Percentiles rank a stretch among this genome's conserved stretches.
Evolutionary conservation across 225 moss, liverwort and hornwort genomes (phyloP).

Genomic region (Takakia lepidozioides): DNA sequence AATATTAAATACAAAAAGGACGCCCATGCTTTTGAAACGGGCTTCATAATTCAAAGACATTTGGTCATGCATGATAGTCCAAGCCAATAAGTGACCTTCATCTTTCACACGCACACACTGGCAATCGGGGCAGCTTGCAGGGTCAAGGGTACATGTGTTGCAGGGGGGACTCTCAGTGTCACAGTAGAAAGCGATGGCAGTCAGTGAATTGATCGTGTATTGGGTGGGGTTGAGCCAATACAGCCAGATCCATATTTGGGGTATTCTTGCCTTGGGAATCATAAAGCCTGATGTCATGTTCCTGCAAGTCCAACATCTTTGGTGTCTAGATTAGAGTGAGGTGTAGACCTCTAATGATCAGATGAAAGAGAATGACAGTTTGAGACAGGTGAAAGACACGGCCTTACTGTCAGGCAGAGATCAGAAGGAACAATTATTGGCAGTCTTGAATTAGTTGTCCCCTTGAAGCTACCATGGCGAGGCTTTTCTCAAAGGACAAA

Average conservation of each 20-base stretch:
- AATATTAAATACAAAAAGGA: constrained; percentile 40
- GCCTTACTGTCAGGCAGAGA: too few relatives aligned
- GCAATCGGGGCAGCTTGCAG: constrained; percentile 56
- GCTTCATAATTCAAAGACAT: constrained; percentile 49
- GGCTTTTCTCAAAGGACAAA: too few relatives aligned
- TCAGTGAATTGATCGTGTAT: constrained; percentile 63
- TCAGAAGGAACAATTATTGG: too few relatives aligned
- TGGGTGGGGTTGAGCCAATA: constrained; percentile 84
- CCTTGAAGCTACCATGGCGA: too few relatives aligned
- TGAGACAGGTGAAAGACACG: too few relatives aligned
- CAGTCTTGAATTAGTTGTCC: too few relatives aligned
- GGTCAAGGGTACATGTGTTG: constrained; percentile 31
- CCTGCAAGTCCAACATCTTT: constrained; percentile 29
- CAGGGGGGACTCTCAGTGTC: constrained; percentile 44
- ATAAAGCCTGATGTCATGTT: constrained; percentile 96
- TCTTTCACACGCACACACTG: constrained; percentile 50
- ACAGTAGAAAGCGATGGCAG: constrained; percentile 61
- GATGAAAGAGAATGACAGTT: too few relatives aligned
- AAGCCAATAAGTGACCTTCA: constrained; percentile 40
- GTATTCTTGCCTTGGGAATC: constrained; percentile 69
- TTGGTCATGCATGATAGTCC: constrained; percentile 27
- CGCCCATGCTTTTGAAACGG: constrained; percentile 45
- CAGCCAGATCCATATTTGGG: constrained; percentile 82
- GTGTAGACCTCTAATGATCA: too few relatives aligned
- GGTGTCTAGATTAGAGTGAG: too few relatives aligned